Base-by-base conservation (phyloP, 2,329 filamentous ascomycete genomes). In the Pseudocercospora pini-densiflorae region DNA sequence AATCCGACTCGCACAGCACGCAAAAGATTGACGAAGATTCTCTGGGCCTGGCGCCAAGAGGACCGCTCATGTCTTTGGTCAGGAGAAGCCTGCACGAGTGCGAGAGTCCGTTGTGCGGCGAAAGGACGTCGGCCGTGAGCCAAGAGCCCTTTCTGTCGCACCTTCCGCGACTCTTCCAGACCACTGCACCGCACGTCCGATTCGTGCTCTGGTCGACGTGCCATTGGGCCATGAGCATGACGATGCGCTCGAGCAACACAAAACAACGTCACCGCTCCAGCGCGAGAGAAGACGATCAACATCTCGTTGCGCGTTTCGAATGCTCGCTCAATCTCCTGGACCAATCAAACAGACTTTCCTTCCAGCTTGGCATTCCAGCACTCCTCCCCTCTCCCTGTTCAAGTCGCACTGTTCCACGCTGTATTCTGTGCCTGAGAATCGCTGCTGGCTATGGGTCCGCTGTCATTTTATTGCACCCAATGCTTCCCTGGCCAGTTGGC, bases 81-180 rank as follows among this genome's bases (percentile, higher is more conserved):
- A 45, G 60, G 60, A 55, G 60, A 54, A 43, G 60, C 60, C 60
- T 57, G 47, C 49, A 53, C 9, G 27, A 3, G 21, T 33, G 36
- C 14, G 36, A 36, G 33, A 36, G 33, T 36, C 33, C 29, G 29
- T 45, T 16, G 40, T 45, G 40, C 40, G 14, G 40, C 40, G 29
- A 45, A 43, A 45, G 40, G 19, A 45, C 19, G 23, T 21, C 21
- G 47, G 47, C 47, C n/a, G 24, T 21, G 47, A 19, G 47, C 47
- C 47, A 24, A 51, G n/a, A 21, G 47, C 24, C 49, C 21, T 53
- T 36, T 54, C 24, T 54, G 45, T 54, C 21, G 23, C 23, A 65
- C 58, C 24, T 54, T n/a, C 16, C 10, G 24, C 49, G 21, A 27
- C 49, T 16, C 21, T 27, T 29, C 49, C 49, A 24, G 8, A 24